Conservation (phyloP, 2,329 filamentous ascomycete species). For the Colletotrichum sublineola region DNA sequence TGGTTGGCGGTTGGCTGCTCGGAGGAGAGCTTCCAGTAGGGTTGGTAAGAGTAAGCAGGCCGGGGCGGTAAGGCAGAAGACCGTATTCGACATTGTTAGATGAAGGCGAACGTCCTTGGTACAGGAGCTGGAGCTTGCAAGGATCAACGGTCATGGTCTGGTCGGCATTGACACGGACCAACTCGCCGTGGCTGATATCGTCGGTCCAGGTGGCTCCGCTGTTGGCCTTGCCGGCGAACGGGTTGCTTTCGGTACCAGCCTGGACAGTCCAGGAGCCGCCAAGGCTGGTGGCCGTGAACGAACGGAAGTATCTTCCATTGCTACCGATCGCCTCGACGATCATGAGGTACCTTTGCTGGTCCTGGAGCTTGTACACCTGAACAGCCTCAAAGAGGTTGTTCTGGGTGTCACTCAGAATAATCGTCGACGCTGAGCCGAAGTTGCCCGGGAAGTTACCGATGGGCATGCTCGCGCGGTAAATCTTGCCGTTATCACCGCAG, state of each 20-base stretch:
- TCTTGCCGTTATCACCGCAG: conserved; percentile 74
- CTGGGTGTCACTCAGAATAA: background rate
- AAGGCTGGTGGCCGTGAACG: conserved; percentile 71
- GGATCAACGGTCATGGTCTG: conserved; percentile 74
- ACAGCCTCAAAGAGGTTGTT: background rate
- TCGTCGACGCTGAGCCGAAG: conserved; percentile 63
- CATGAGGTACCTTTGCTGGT: background rate
- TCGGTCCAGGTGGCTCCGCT: conserved; percentile 75
- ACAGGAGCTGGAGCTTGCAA: conserved; percentile 75
- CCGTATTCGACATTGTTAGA: conserved; percentile 1
- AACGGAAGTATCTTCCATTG: conserved; percentile 63
- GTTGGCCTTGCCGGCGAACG: conserved; percentile 76
- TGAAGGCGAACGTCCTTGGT: conserved; percentile 67
- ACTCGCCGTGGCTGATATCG: conserved; percentile 75
- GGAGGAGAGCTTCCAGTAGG: background rate
- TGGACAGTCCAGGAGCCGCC: conserved; percentile 70
- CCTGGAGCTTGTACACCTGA: background rate
- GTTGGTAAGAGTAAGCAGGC: conserved; percentile 1
- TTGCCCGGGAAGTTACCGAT: conserved; percentile 71
- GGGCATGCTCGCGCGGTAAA: conserved; percentile 74
- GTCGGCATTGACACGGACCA: conserved; percentile 68
- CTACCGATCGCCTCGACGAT: background rate
- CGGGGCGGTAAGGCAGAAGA: background rate
- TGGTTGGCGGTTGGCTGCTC: background rate
- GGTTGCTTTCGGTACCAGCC: conserved; percentile 66